Evolutionary conservation across 2,329 filamentous ascomycete genomes (phyloP).

Genomic region (Calcarisporium arbuscula): DNA sequence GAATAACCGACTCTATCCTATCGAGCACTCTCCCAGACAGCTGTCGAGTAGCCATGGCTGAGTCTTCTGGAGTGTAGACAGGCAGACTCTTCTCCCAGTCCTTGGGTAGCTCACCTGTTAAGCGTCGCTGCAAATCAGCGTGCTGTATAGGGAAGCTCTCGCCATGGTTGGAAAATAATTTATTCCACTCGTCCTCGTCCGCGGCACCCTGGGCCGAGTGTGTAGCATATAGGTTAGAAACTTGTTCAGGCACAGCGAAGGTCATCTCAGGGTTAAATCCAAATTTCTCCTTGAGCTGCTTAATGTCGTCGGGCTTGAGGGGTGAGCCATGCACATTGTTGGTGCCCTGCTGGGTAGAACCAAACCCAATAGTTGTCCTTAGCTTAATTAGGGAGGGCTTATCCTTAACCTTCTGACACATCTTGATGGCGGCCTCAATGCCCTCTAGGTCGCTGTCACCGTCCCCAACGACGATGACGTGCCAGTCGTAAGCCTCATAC

Average conservation of each 20-base stretch:
- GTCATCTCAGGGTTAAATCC: conserved; percentile 92
- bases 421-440: conserved; percentile 83
- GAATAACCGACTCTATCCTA: conserved; percentile 76
- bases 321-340: conserved; percentile 94
- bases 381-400: conserved; percentile 98
- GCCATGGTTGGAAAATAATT: conserved; percentile 82
- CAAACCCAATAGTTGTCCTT: conserved; percentile 94
- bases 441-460: conserved; percentile 82
- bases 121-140: conserved; percentile 74
- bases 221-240: conserved; percentile 87
- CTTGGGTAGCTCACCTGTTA: conserved; percentile 78
- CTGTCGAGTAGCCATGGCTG: conserved; percentile 87
- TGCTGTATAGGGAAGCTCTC: conserved; percentile 71
- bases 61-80: conserved; percentile 78
- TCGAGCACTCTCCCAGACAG: conserved; percentile 89
- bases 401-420: conserved; percentile 81
- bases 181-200: conserved; percentile 90
- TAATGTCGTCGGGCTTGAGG: conserved; percentile 88
- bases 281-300: conserved; percentile 90
- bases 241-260: conserved; percentile 89
- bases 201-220: conserved; percentile 80
- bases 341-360: conserved; percentile 87
- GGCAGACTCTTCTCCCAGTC: conserved; percentile 95
- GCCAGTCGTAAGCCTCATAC: conserved; percentile 97
- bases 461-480: conserved; percentile 75